phyloP scores from a whole-genome alignment of 75 land plant species.

The Larix kaempferi region DNA sequence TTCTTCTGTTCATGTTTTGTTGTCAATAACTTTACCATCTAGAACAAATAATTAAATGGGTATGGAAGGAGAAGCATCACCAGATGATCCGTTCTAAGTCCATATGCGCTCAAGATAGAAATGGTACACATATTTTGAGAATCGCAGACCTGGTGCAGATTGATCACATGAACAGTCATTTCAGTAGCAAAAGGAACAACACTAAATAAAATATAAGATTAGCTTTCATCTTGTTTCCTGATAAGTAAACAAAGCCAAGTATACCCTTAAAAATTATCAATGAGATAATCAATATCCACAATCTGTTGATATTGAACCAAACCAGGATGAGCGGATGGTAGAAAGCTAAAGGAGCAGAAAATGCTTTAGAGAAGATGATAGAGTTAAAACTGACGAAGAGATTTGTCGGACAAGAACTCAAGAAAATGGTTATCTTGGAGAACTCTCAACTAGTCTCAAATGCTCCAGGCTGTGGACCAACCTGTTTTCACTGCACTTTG shows the following conservation, averaged over 20 bases:
- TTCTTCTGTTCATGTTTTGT: not conserved
- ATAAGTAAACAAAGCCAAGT: not conserved
- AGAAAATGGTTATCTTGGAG: too few relatives aligned
- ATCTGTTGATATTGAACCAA: not conserved
- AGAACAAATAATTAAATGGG: not conserved
- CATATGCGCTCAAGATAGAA: conserved; percentile 25
- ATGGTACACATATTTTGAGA: conserved; percentile 4
- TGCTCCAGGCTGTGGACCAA: too few relatives aligned
- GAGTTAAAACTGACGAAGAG: too few relatives aligned
- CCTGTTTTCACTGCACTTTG: too few relatives aligned
- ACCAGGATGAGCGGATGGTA: not conserved
- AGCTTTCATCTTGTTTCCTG: not conserved
- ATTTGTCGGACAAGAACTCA: too few relatives aligned
- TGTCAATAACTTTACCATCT: not conserved
- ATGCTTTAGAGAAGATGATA: too few relatives aligned
- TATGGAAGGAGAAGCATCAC: conserved; percentile 25
- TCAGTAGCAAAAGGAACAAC: not conserved
- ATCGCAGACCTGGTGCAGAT: conserved; percentile 24
- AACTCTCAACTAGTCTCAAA: too few relatives aligned
- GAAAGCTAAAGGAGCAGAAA: not conserved
- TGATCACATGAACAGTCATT: not conserved
- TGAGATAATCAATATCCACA: not conserved
- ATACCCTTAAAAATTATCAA: not conserved
- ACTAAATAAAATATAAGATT: not conserved
- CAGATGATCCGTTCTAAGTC: conserved; percentile 49